Percentiles rank a stretch among this genome's conserved stretches.
Evolutionary conservation across 176 grass and related monocot genomes (phyloP).

Genomic region (Eragrostis nindensis): DNA sequence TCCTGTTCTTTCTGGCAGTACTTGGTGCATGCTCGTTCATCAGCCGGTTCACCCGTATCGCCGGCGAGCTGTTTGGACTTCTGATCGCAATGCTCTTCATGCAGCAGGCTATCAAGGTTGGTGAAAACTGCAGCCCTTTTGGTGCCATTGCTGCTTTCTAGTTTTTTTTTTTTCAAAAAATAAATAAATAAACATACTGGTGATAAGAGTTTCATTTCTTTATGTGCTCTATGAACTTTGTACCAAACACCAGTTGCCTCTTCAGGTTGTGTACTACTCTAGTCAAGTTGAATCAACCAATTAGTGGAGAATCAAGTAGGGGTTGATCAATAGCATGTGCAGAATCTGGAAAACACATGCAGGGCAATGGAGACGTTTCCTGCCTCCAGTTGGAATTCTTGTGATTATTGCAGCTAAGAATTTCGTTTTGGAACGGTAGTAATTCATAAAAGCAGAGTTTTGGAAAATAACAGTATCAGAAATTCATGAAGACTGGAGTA

Average conservation of each 20-base stretch:
- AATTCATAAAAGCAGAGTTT: not conserved
- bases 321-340: conserved; percentile 43
- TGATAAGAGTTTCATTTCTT: not conserved
- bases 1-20: conserved; percentile 83
- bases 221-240: conserved; percentile 16
- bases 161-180: too few relatives aligned
- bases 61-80: conserved; percentile 94
- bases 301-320: conserved; percentile 20
- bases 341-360: conserved; percentile 49
- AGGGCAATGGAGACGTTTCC: conserved; percentile 22
- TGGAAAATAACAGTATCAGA: not conserved
- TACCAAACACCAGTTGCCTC: not conserved
- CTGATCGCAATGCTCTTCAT: conserved; percentile 99
- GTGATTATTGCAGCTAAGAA: conserved; percentile 2
- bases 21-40: conserved; percentile 89
- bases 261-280: conserved; percentile 18
- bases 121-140: conserved; percentile 13
- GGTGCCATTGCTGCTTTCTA: conserved; percentile 23
- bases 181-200: too few relatives aligned
- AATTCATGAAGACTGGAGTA: not conserved
- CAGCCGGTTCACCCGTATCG: conserved; percentile 91
- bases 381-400: not conserved
- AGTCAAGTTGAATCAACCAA: conserved; percentile 26
- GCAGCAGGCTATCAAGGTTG: conserved; percentile 99
- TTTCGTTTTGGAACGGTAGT: not conserved